A percentile compares a stretch with the other conserved stretches of the same genome.
phyloP scores from a whole-genome alignment of 1,284 basidiomycete species.

The Tremellales sp. region DNA sequence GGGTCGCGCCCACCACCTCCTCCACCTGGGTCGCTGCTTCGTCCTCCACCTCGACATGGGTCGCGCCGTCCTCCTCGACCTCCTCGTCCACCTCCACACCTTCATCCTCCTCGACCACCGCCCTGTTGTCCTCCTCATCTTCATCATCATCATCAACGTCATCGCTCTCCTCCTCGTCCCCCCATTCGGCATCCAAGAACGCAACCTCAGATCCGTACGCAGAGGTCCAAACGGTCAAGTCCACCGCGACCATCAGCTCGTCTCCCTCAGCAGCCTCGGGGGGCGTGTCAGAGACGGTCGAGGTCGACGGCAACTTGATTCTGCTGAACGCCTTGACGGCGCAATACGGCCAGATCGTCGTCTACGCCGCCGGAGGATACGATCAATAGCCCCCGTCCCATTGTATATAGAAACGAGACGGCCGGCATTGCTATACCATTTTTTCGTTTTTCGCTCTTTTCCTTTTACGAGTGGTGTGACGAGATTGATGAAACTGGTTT shows the following conservation, averaged over 20 bases:
- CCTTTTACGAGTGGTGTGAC: too few relatives aligned
- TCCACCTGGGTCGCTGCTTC: neutral
- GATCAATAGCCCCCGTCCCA: too few relatives aligned
- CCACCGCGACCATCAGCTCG: slow-evolving; percentile 2
- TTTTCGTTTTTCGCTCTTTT: too few relatives aligned
- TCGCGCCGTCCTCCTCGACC: slow-evolving; percentile 6
- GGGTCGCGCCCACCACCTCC: neutral
- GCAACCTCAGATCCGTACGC: slow-evolving; percentile 10
- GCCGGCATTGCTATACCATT: too few relatives aligned
- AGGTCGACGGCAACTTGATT: slow-evolving; percentile 8
- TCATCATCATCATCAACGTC: slow-evolving; percentile 1
- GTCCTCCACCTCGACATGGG: neutral
- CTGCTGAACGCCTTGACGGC: slow-evolving; percentile 18
- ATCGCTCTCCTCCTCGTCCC: too few relatives aligned
- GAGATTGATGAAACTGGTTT: too few relatives aligned
- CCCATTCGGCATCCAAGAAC: slow-evolving; percentile 1
- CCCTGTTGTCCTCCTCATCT: neutral
- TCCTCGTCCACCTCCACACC: neutral
- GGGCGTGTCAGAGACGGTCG: neutral
- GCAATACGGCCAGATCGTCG: slow-evolving; percentile 18
- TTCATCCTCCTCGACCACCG: neutral
- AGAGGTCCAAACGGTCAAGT: neutral
- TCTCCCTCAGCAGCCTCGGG: neutral
- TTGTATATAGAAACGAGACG: too few relatives aligned
- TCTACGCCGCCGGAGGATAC: slow-evolving; percentile 12